Conservation (phyloP, 768 basidiomycete species). For the Boletellus sp. region DNA sequence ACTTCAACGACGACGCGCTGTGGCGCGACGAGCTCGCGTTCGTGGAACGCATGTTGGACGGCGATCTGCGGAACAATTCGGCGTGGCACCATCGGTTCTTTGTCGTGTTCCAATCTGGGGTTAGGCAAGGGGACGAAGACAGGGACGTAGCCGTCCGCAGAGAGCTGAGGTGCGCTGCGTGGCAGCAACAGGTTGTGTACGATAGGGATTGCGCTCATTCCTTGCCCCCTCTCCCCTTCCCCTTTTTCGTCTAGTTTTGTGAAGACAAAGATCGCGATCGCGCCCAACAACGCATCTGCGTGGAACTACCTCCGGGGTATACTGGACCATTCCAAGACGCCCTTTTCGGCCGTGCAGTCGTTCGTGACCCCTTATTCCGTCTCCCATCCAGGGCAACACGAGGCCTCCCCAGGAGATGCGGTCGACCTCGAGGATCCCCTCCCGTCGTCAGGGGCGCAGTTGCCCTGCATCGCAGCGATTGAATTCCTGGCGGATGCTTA, state of each 20-base stretch:
- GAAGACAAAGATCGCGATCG: conserved; percentile 79
- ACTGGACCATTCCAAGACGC: conserved; percentile 57
- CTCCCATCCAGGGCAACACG: conserved; percentile 27
- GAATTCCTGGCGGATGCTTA: conserved; percentile 83
- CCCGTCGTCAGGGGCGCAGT: conserved; percentile 58
- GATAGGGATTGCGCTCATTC: neutral
- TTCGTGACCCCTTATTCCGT: conserved; percentile 68
- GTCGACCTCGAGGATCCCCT: conserved; percentile 71
- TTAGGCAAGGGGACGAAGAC: conserved; percentile 60
- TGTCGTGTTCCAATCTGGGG: conserved; percentile 69
- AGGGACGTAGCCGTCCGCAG: conserved; percentile 54
- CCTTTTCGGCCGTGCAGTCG: conserved; percentile 49
- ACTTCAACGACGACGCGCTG: conserved; percentile 70
- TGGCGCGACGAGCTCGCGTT: conserved; percentile 78
- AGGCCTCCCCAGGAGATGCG: conserved; percentile 41
- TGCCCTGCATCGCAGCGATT: conserved; percentile 76
- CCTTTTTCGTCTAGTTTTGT: conserved; percentile 50
- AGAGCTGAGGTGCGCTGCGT: conserved; percentile 60
- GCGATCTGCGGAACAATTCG: conserved; percentile 91
- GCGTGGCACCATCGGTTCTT: conserved; percentile 98
- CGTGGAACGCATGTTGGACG: conserved; percentile 60
- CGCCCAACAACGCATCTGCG: conserved; percentile 90
- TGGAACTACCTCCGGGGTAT: conserved; percentile 96
- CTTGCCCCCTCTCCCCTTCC: neutral
- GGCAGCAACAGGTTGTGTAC: neutral